A percentile compares a stretch with the other conserved stretches of the same genome.
Conservation (phyloP, 192 early-diverging fungal species). For the Geranomyces variabilis region DNA sequence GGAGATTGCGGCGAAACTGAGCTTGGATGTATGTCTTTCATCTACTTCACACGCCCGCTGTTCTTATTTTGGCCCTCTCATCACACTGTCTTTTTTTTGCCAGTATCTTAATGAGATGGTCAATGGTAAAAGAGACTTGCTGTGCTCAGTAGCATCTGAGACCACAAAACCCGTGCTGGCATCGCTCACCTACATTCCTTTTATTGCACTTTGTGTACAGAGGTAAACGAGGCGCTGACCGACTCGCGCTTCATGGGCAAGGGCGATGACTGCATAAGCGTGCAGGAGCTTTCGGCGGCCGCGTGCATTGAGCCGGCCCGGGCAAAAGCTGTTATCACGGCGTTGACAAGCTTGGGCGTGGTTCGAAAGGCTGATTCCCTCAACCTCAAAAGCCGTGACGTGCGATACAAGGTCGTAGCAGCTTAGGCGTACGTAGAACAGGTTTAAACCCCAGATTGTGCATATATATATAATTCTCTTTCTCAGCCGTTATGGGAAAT, state of each 20-base stretch:
- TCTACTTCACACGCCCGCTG: background rate
- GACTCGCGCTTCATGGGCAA: slow-evolving; percentile 26
- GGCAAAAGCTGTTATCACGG: no score
- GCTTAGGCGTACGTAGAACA: no score
- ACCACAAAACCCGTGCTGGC: background rate
- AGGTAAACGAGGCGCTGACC: slow-evolving; percentile 22
- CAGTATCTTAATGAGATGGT: slow-evolving; percentile 28
- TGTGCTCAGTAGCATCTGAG: background rate
- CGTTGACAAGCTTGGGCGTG: no score
- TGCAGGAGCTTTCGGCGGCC: slow-evolving; percentile 9
- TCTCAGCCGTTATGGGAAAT: no score
- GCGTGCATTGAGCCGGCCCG: background rate
- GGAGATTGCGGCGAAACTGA: background rate
- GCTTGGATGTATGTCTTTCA: background rate
- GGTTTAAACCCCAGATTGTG: no score
- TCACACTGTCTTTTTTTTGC: background rate
- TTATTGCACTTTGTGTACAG: background rate
- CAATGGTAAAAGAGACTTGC: slow-evolving; percentile 5
- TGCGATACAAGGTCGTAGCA: no score
- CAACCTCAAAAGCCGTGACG: no score
- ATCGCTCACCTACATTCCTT: background rate
- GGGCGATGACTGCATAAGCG: slow-evolving; percentile 3
- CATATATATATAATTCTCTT: no score
- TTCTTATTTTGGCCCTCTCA: background rate
- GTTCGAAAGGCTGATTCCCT: no score